phyloP scores from a whole-genome alignment of 371 early-diverging fungal genomes.

The Thermomucor indicae-seudaticae region DNA sequence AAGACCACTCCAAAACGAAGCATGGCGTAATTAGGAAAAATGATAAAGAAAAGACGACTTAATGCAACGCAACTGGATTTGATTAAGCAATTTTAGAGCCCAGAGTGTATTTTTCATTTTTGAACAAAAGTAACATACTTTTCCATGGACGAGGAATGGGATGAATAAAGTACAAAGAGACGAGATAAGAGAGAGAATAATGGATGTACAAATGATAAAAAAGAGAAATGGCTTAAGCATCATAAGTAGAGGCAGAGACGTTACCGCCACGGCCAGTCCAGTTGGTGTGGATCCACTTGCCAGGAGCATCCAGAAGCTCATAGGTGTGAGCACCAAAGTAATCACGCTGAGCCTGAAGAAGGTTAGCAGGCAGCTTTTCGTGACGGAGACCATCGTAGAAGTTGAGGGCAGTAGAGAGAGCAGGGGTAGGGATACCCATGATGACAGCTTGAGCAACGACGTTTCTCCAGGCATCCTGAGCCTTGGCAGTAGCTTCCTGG shows the following conservation, averaged over 20 bases:
- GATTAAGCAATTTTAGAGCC: too few relatives aligned
- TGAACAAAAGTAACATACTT: too few relatives aligned
- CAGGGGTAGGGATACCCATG: constrained; percentile 91
- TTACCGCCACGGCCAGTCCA: constrained; percentile 89
- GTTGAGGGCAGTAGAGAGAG: constrained; percentile 87
- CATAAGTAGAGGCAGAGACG: constrained; percentile 29
- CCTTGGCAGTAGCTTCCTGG: constrained; percentile 81
- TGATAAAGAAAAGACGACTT: too few relatives aligned
- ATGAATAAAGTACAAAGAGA: constrained; percentile 9
- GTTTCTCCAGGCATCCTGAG: constrained; percentile 87
- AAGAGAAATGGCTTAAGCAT: constrained; percentile 25
- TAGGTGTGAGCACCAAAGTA: constrained; percentile 99
- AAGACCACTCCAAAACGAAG: too few relatives aligned
- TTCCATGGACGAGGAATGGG: too few relatives aligned
- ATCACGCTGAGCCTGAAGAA: constrained; percentile 97
- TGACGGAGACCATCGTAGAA: constrained; percentile 97
- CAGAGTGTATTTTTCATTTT: too few relatives aligned
- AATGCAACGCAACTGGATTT: too few relatives aligned
- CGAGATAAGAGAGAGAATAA: neutral
- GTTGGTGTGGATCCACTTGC: constrained; percentile 90
- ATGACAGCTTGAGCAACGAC: constrained; percentile 81
- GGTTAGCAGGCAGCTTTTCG: constrained; percentile 89
- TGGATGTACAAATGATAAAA: too few relatives aligned
- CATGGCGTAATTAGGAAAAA: too few relatives aligned
- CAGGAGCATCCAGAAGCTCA: constrained; percentile 78